phyloP scores from a whole-genome alignment of 2,329 filamentous ascomycete species.

The Erysiphe pulchra region DNA sequence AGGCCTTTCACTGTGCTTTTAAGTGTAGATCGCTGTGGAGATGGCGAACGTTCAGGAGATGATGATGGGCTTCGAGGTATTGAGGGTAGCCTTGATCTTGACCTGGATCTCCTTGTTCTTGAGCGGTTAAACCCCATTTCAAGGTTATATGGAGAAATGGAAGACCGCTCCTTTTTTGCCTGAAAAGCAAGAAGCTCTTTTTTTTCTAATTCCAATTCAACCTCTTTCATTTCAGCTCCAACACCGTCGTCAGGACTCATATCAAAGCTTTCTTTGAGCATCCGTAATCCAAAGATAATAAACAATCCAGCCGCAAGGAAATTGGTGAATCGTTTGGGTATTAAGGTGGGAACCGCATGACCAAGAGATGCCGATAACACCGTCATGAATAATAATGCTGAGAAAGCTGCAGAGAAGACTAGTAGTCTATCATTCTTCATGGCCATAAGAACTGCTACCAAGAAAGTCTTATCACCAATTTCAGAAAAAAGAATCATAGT shows the following conservation, averaged over 20 bases:
- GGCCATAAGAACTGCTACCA: conserved; percentile 91
- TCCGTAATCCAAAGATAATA: conserved; percentile 63
- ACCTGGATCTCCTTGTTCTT: conserved; percentile 40
- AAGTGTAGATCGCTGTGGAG: conserved; percentile 16
- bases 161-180: conserved; percentile 36
- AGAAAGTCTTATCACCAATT: conserved; percentile 94
- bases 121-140: conserved; percentile 50
- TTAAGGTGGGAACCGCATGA: conserved; percentile 70
- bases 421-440: conserved; percentile 91
- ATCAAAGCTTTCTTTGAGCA: conserved; percentile 62
- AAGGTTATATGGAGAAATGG: conserved; percentile 48
- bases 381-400: conserved; percentile 81
- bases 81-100: conserved; percentile 52
- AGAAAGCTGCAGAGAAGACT: conserved; percentile 87
- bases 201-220: conserved; percentile 78
- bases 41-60: conserved; percentile 31
- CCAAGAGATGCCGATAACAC: conserved; percentile 78
- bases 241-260: conserved; percentile 85
- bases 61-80: conserved; percentile 57
- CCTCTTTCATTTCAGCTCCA: conserved; percentile 91
- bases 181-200: conserved; percentile 59
- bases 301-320: conserved; percentile 69
- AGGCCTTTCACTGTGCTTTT: conserved; percentile 33
- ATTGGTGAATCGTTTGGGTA: conserved; percentile 77
- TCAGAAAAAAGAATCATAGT: conserved; percentile 97